Evolutionary conservation across 2,329 filamentous ascomycete species (phyloP), one percentile per base, ranked within the genome.

Genomic region (Emmonsia crescens): DNA sequence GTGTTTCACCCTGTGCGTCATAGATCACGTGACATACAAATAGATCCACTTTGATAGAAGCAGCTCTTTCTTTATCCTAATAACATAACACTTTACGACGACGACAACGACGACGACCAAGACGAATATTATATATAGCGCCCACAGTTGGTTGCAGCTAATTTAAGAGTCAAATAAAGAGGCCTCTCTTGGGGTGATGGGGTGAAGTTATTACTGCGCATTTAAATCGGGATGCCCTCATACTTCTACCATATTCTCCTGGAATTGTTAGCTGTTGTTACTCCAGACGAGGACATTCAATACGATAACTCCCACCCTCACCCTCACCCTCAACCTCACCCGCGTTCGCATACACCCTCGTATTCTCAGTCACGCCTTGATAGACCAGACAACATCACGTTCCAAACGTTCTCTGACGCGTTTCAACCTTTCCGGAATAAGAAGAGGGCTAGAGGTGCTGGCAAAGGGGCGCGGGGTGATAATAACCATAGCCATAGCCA

Each of bases 231-330:
- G 66, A 84, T 84, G 82, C 81, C 81, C 71, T 79, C 81, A 58
- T 86, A 85, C 72, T 86, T 85, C 72, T 87, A 84, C 69, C 83
- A 87, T 68, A 71, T 87, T 62, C 78, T 77, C 65, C 78, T 87
- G 67, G 84, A 87, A 78, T 74, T 87, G 21, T 79, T 83, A 67
- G 71, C 78, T 65, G 75, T 19, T 48, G 31, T 1, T 46, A 24
- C 44, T 51, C 48, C 48, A 24, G 48, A 51, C 27, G 29, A 54
- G 27, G 5, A 31, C 31, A 52, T 29, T 16, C 24, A 38, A 8
- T 10, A 12, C 33, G n/a, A 14, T 24, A 55, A 38, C 31, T 31
- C 24, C 24, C 24, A 12, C 24, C 48, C 14, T 14, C 24, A 51
- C 31, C 6, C 48, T 16, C 24, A 12, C 24, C 48, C 14, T 14